phyloP scores from a whole-genome alignment of 139 green algal species.

The Parachlorella kessleri region DNA sequence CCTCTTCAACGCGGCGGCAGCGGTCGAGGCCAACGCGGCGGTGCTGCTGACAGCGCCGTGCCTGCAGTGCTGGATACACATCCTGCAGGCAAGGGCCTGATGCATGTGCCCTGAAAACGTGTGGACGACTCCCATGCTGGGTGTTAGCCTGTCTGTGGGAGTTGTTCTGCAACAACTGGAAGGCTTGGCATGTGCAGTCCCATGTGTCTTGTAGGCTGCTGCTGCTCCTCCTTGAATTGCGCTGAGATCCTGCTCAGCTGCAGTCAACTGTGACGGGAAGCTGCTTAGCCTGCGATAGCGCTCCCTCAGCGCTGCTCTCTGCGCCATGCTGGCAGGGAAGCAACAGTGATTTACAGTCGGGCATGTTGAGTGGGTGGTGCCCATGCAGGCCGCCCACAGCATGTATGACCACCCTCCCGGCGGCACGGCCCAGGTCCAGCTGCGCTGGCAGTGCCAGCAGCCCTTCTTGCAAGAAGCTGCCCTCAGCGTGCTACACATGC shows the following conservation, averaged over 20 bases:
- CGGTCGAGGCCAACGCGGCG: constrained; percentile 3
- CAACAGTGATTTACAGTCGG: too few relatives aligned
- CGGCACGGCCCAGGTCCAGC: too few relatives aligned
- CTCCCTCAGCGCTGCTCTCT: not conserved
- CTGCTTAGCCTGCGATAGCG: too few relatives aligned
- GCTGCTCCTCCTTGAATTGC: constrained; percentile 14
- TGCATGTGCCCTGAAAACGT: not conserved
- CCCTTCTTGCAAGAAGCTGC: not conserved
- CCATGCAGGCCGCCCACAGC: too few relatives aligned
- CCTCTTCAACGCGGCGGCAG: constrained; percentile 9
- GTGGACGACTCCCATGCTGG: too few relatives aligned
- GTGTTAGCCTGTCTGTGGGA: not conserved
- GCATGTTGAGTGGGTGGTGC: too few relatives aligned
- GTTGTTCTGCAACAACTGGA: not conserved
- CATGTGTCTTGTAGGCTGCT: not conserved
- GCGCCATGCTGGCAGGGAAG: not conserved
- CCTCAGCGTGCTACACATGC: not conserved
- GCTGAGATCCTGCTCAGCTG: too few relatives aligned
- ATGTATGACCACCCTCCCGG: too few relatives aligned
- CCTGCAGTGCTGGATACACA: constrained; percentile 22
- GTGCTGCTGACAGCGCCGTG: constrained; percentile 10
- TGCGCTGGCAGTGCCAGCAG: too few relatives aligned
- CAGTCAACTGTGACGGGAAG: too few relatives aligned
- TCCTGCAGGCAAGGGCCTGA: not conserved
- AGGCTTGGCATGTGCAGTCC: not conserved